phyloP scores from a whole-genome alignment of 352 stramenopile species.

The Pythium guiyangense region DNA sequence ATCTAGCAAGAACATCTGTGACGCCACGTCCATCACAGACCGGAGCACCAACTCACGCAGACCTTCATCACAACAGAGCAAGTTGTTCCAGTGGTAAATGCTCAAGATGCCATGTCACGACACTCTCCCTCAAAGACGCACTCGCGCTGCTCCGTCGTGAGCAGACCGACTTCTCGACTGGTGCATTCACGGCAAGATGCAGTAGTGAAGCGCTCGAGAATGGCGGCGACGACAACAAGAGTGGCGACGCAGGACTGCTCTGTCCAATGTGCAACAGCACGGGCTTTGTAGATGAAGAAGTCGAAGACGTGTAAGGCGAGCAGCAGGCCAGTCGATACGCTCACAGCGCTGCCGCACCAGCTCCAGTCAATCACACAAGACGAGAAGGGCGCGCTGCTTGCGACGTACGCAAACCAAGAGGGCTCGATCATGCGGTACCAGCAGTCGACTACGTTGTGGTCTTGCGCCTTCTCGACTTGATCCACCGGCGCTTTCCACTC shows the following conservation, averaged over 20 bases:
- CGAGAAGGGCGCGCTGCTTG: constrained; percentile 35
- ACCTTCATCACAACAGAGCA: too few species aligned
- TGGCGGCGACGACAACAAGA: neutral
- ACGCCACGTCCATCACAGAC: too few species aligned
- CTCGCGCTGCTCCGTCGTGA: constrained; percentile 37
- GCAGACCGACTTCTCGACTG: constrained; percentile 19
- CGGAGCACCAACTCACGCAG: too few species aligned
- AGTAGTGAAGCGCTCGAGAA: neutral
- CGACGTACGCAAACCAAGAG: constrained; percentile 56
- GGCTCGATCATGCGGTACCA: constrained; percentile 56
- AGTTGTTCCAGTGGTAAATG: too few species aligned
- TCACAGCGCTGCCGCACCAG: constrained; percentile 28
- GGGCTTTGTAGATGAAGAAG: constrained; percentile 57
- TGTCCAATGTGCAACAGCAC: constrained; percentile 81
- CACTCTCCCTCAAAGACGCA: constrained; percentile 91
- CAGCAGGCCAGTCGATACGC: constrained; percentile 18
- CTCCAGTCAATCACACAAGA: constrained; percentile 25
- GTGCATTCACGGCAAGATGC: constrained; percentile 4
- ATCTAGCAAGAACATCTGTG: too few species aligned
- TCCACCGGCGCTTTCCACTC: constrained; percentile 56
- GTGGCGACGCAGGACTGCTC: constrained; percentile 26
- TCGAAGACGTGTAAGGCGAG: constrained; percentile 8
- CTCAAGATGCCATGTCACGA: constrained; percentile 88
- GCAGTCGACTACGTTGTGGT: constrained; percentile 69
- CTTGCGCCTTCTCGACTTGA: constrained; percentile 52